A percentile compares a stretch with the other conserved stretches of the same genome.
Evolutionary conservation across 2,329 filamentous ascomycete species (phyloP).

Genomic region (Fusarium tanahbumbuense): DNA sequence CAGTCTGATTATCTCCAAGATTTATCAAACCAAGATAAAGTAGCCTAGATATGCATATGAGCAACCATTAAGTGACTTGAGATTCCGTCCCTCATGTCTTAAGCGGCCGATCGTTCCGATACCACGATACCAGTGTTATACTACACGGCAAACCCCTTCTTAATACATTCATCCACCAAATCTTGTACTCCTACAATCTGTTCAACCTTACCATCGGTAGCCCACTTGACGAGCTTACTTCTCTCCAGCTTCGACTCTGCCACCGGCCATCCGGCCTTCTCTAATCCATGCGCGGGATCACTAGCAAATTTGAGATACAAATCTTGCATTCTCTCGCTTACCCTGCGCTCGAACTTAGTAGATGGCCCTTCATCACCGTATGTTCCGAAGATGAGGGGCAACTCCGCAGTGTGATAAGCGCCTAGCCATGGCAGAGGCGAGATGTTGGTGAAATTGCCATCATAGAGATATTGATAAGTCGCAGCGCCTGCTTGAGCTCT

Average conservation of each 20-base stretch:
- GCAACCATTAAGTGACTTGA: background rate
- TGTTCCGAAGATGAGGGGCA: constrained; percentile 37
- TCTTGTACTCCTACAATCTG: background rate
- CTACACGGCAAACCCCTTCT: constrained; percentile 12
- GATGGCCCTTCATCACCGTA: constrained; percentile 8
- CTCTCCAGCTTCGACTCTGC: background rate
- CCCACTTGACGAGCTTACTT: constrained; percentile 25
- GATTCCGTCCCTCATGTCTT: background rate
- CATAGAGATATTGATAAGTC: constrained; percentile 37
- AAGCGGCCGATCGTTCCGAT: background rate
- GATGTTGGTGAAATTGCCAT: constrained; percentile 36
- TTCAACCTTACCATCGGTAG: constrained; percentile 10
- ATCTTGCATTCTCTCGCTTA: constrained; percentile 36
- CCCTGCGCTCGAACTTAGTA: constrained; percentile 13
- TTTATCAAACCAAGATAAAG: background rate
- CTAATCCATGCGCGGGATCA: constrained; percentile 19
- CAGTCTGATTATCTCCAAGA: background rate
- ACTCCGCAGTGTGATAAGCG: constrained; percentile 32
- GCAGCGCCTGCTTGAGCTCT: constrained; percentile 22
- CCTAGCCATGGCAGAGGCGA: constrained; percentile 36
- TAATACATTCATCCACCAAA: constrained; percentile 9
- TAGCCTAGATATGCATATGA: too few relatives aligned
- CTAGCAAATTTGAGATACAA: constrained; percentile 25
- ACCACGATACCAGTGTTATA: rapidly evolving
- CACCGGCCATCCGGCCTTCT: constrained; percentile 7